Conservation (phyloP, 371 early-diverging fungal species). For the Dinochytrium kinnereticum region DNA sequence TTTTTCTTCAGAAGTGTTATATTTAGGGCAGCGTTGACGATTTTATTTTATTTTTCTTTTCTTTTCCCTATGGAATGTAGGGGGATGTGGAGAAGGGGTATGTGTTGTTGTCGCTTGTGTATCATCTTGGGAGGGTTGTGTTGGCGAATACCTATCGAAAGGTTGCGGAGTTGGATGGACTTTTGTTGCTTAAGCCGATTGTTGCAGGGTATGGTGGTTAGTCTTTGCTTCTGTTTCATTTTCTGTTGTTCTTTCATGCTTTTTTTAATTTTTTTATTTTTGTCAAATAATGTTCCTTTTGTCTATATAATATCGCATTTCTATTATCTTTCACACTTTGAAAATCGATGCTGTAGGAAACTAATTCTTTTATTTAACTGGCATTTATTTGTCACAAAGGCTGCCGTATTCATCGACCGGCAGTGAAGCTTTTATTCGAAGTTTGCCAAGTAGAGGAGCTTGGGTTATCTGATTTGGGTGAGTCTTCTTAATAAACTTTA, state of each 20-base stretch:
- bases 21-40: neutral
- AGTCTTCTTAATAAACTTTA: neutral
- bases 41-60: neutral
- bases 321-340: too few species aligned
- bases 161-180: slow-evolving; percentile 35
- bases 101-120: slow-evolving; percentile 37
- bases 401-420: slow-evolving; percentile 51
- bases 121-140: slow-evolving; percentile 29
- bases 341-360: slow-evolving; percentile 3
- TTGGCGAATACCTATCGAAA: slow-evolving; percentile 28
- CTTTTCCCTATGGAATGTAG: slow-evolving; percentile 1
- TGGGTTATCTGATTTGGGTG: slow-evolving; percentile 66
- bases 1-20: neutral
- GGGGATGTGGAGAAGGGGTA: slow-evolving; percentile 27
- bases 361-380: slow-evolving; percentile 19
- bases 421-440: slow-evolving; percentile 71
- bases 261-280: neutral
- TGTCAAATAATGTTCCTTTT: neutral
- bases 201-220: neutral
- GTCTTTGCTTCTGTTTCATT: neutral
- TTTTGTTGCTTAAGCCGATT: slow-evolving; percentile 23
- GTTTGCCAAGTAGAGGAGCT: slow-evolving; percentile 73
- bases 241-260: neutral
- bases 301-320: neutral
- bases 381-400: neutral